Base-by-base conservation (phyloP, 805 yeast species). In the Cyberlindnera meyerae region DNA sequence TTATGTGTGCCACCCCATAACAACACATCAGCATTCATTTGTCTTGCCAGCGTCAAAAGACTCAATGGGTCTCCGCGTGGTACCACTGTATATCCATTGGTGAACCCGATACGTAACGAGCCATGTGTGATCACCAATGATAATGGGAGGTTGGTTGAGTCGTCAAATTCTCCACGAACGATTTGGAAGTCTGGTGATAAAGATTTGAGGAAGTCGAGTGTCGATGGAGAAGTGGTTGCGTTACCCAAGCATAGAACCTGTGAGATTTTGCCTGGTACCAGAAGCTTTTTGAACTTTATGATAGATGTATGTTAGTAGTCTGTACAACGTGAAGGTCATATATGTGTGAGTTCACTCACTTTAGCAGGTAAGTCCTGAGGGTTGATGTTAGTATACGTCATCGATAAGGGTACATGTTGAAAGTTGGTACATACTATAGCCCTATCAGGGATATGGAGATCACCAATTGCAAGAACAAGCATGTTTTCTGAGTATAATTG, bases 1-100 rank as follows among this genome's bases (percentile, higher is more conserved):
- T 78, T 76, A 57, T 87, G 95, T 2, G 95, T 82, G 0, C 96
- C 95, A 11, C 97, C 97, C 83, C 93, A 87, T 11, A 93, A 68
- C 47, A 93, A 65, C 5, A 93, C 74, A 59, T 93, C 97, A 27
- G 85, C 97, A 56, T 89, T 94, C 69, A 89, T 70, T 61, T 87
- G 87, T 42, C 98, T 71, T 1, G 97, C 96, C 42, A 83, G 71
- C 1, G 84, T 75, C 43, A 86, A 67, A 37, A 93, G 66, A 32
- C 94, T 79, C 49, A 89, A 75, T 4, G 96, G 95, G 54, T 93
- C 97, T 31, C 77, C 78, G 42, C 78, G 77, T 2, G 98, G 97
- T 8, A 89, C 80, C 2, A 88, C 67, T 18, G 82, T 80, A 57
- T 79, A 81, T 6, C 97, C 96, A 50, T 85, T 81, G 11, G 90